phyloP scores from a whole-genome alignment of 768 basidiomycete genomes.

The Hydnomerulius pinastri region DNA sequence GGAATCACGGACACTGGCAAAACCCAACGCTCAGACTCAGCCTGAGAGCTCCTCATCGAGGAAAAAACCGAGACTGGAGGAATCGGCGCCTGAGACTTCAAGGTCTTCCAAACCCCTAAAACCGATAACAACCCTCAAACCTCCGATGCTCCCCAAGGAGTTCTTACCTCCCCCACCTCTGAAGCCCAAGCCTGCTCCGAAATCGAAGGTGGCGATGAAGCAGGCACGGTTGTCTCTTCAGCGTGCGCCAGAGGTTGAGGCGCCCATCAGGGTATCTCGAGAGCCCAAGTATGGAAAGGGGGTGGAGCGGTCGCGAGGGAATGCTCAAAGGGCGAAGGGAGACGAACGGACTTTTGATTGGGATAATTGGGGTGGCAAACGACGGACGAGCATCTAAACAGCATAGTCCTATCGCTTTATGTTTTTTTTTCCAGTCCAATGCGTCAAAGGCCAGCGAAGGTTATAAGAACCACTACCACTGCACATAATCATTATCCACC shows the following conservation, averaged over 20 bases:
- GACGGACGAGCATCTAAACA: too few species aligned
- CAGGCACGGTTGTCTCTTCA: constrained; percentile 20
- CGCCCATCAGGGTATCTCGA: neutral
- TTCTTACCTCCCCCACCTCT: constrained; percentile 7
- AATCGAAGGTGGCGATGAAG: constrained; percentile 11
- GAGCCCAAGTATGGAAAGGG: too few species aligned
- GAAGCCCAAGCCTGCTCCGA: constrained; percentile 1
- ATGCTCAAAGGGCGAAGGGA: too few species aligned
- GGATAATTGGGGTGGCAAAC: too few species aligned
- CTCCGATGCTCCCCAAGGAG: constrained; percentile 31
- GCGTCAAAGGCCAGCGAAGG: too few species aligned
- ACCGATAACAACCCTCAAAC: constrained; percentile 31
- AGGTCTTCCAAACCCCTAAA: constrained; percentile 25
- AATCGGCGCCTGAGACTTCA: neutral
- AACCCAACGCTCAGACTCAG: constrained; percentile 4
- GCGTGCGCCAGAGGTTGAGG: neutral
- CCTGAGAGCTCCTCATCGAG: constrained; percentile 7
- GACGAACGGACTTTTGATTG: too few species aligned
- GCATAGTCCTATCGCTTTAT: too few species aligned
- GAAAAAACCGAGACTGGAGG: neutral
- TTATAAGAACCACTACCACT: too few species aligned
- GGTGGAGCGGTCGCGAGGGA: too few species aligned
- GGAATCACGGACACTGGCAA: neutral
- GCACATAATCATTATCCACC: too few species aligned
- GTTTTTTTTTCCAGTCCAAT: too few species aligned